Conservation (phyloP, 2,329 filamentous ascomycete species). For the Seiridium cupressi region DNA sequence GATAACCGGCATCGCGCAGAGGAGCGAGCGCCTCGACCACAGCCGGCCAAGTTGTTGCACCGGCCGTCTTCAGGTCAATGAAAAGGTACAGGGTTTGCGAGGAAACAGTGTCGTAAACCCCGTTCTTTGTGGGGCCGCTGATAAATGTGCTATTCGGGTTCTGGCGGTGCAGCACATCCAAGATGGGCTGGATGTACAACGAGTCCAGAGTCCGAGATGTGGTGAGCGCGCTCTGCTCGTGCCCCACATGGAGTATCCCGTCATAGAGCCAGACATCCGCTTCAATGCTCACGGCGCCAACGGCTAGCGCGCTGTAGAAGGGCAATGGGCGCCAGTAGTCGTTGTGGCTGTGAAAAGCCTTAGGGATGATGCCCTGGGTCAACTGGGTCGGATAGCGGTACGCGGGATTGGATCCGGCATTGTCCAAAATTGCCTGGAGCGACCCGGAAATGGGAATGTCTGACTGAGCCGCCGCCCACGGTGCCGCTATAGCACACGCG, state of each 20-base stretch:
- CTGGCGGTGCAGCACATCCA: constrained; percentile 52
- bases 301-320: constrained; percentile 55
- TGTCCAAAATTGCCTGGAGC: constrained; percentile 13
- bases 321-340: constrained; percentile 64
- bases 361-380: constrained; percentile 13
- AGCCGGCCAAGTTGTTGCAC: constrained; percentile 45
- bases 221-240: constrained; percentile 51
- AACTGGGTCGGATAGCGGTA: constrained; percentile 10
- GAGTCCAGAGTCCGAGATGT: constrained; percentile 52
- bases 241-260: constrained; percentile 57
- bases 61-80: constrained; percentile 64
- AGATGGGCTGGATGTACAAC: constrained; percentile 62
- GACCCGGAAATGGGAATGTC: constrained; percentile 8
- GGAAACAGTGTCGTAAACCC: constrained; percentile 51
- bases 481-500: constrained; percentile 3
- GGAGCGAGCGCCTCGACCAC: constrained; percentile 53
- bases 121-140: constrained; percentile 35
- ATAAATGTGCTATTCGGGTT: constrained; percentile 44
- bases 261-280: constrained; percentile 64
- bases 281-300: constrained; percentile 61
- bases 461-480: constrained; percentile 11
- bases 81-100: constrained; percentile 56
- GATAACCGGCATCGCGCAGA: constrained; percentile 53
- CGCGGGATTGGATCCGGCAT: neutral
- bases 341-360: constrained; percentile 62